Base-by-base conservation (phyloP, 805 yeast species). In the Kuraishia ogatae region DNA sequence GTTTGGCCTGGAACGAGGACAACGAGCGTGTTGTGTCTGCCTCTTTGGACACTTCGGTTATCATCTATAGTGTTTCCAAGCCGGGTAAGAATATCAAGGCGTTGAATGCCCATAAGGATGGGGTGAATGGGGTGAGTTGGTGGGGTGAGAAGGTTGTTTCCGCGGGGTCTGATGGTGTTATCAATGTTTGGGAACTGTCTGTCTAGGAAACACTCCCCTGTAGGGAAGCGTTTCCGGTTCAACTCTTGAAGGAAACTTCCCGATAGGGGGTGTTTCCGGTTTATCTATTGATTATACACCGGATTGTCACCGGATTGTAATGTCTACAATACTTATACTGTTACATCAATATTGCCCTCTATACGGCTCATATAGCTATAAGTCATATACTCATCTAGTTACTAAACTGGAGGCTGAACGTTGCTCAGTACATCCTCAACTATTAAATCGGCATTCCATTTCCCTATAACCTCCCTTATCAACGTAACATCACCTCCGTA, bases 31-130 rank as follows among this genome's bases (percentile, higher is more conserved):
- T 88, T 50, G 88, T 84, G 21, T 83, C 93, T 56, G 94, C 87
- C 0, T 89, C 97, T 0, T 73, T 90, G 56, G 99, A 94, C 66
- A 85, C 96, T 6, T 84, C 85, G 58, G 72, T 94, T 50, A 84
- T 83, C 59, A 74, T 94, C 17, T 94, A 91, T 69, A 86, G 92
- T 20, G 92, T 89, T 48, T 79, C 78, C 39, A 82, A 78, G 60
- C 96, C 98, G 7, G 80, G 84, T 57, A 87, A 84, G 72, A 90
- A 84, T 60, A 72, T 88, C 62, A 89, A 90, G 71, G 69, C 72
- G 47, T 72, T 85, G 59, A 87, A 87, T 63, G 89, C 97, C 1
- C 99, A 94, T 66, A 91, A 88, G 66, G 93, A 83, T 57, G 98
- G 98, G 56, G 90, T 89, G 50, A 80, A 80, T 48, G 82, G 80